A percentile compares a stretch with the other conserved stretches of the same genome.
These are phyloP conservation scores for Thielaviopsis populi DNA, from an alignment of 2,329 filamentous ascomycete genomes.

Conservation along the genomic window DNA sequence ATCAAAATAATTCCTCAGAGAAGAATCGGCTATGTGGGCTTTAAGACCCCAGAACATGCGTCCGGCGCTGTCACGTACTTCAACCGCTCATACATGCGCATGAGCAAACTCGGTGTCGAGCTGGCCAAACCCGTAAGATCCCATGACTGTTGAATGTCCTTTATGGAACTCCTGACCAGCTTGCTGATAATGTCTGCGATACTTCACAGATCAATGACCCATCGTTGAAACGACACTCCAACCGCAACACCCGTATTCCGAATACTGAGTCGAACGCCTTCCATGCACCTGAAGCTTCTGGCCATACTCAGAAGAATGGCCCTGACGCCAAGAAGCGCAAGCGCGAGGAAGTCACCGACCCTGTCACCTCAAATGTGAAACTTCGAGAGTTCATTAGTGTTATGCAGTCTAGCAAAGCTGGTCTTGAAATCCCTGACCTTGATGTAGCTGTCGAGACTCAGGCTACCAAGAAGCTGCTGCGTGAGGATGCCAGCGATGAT, in stretches of 20 bases:
- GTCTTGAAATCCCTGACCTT: slow-evolving; percentile 13
- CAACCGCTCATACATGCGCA: slow-evolving; percentile 86
- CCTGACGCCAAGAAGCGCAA: slow-evolving; percentile 52
- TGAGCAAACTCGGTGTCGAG: slow-evolving; percentile 87
- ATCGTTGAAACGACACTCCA: slow-evolving; percentile 11
- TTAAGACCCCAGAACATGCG: slow-evolving; percentile 69
- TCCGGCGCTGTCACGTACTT: slow-evolving; percentile 81
- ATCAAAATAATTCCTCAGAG: slow-evolving; percentile 79
- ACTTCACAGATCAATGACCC: slow-evolving; percentile 17
- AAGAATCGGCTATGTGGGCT: slow-evolving; percentile 90
- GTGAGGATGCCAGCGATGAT: slow-evolving; percentile 51
- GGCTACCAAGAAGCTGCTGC: slow-evolving; percentile 25
- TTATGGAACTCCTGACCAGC: background rate
- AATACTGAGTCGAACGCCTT: background rate
- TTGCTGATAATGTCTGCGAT: background rate
- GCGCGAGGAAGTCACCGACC: slow-evolving; percentile 38
- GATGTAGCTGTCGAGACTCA: slow-evolving; percentile 1
- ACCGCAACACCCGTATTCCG: background rate
- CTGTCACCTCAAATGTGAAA: slow-evolving; percentile 50
- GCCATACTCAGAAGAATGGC: slow-evolving; percentile 22
- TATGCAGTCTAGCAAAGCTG: slow-evolving; percentile 43
- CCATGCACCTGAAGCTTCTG: background rate
- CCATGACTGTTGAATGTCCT: background rate
- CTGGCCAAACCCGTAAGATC: slow-evolving; percentile 61
- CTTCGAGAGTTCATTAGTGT: slow-evolving; percentile 73